Percentiles rank a stretch among this genome's conserved stretches.
phyloP scores from a whole-genome alignment of 2,329 filamentous ascomycete genomes.

The Scleromitrula shiraiana region DNA sequence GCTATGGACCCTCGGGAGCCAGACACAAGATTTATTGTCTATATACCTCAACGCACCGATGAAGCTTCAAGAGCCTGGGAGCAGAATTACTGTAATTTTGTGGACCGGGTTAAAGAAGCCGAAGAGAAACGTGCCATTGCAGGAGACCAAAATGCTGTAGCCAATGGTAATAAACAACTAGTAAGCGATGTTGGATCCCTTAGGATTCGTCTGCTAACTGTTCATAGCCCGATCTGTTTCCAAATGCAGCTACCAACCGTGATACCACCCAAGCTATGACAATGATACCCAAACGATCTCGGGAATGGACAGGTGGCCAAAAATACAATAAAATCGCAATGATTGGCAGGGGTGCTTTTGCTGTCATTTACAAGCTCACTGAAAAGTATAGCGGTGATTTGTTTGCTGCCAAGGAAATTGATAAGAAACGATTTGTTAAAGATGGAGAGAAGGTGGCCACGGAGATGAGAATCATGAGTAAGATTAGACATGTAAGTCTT shows the following conservation, averaged over 20 bases:
- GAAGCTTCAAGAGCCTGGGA: constrained; percentile 56
- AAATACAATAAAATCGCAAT: constrained; percentile 76
- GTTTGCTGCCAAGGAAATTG: constrained; percentile 88
- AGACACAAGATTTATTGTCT: constrained; percentile 69
- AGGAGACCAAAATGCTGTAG: too few relatives aligned
- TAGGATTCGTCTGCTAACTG: constrained; percentile 9
- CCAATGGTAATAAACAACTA: constrained; percentile 15
- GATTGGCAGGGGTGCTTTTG: constrained; percentile 92
- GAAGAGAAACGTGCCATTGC: neutral
- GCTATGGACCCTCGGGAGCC: constrained; percentile 33
- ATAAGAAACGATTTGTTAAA: constrained; percentile 89
- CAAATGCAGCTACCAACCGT: constrained; percentile 21
- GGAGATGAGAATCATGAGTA: constrained; percentile 93
- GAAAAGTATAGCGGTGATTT: constrained; percentile 75
- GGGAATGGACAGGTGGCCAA: constrained; percentile 73
- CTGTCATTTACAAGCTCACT: constrained; percentile 84
- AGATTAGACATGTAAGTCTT: constrained; percentile 65
- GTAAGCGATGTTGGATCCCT: constrained; percentile 13
- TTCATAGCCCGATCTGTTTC: constrained; percentile 24
- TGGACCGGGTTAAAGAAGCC: constrained; percentile 9
- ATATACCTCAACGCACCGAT: constrained; percentile 70
- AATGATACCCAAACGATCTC: constrained; percentile 33
- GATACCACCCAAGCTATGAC: constrained; percentile 13
- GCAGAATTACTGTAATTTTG: constrained; percentile 46
- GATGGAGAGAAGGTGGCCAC: constrained; percentile 90